Evolutionary conservation across 441 rosid species (phyloP).

Genomic region (Aleurites moluccanus): DNA sequence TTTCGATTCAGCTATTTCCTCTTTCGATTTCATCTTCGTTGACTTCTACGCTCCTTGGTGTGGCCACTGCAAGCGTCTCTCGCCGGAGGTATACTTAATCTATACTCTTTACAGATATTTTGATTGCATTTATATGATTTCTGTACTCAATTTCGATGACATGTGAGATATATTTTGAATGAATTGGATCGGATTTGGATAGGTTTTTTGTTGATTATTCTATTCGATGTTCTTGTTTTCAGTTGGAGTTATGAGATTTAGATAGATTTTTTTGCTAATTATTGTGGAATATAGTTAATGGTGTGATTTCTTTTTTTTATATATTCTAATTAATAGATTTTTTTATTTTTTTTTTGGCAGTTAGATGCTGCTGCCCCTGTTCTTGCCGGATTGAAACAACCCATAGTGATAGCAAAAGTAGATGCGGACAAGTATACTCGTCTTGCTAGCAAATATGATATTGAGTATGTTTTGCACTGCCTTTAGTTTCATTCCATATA

Average conservation of each 20-base stretch:
- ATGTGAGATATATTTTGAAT: too few relatives aligned
- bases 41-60: conserved; percentile 98
- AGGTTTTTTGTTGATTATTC: not conserved
- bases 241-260: too few relatives aligned
- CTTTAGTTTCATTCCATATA: not conserved
- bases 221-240: too few relatives aligned
- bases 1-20: conserved; percentile 68
- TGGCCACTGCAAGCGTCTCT: conserved; percentile 89
- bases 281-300: not conserved
- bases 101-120: too few relatives aligned
- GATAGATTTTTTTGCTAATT: not conserved
- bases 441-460: conserved; percentile 63
- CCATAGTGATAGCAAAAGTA: conserved; percentile 70
- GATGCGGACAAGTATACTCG: conserved; percentile 70
- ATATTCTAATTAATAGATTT: too few relatives aligned
- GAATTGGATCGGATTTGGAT: not conserved
- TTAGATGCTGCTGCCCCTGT: conserved; percentile 80
- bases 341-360: conserved; percentile 34
- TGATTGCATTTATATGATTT: not conserved
- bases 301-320: not conserved
- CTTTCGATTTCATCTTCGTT: conserved; percentile 69
- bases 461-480: conserved; percentile 47
- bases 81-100: conserved; percentile 58
- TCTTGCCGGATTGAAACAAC: conserved; percentile 60
- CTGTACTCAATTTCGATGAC: not conserved